Percentiles rank a stretch among this genome's conserved stretches.
Evolutionary conservation across 139 green algal genomes (phyloP).

Genomic region (Chlorella sp.): DNA sequence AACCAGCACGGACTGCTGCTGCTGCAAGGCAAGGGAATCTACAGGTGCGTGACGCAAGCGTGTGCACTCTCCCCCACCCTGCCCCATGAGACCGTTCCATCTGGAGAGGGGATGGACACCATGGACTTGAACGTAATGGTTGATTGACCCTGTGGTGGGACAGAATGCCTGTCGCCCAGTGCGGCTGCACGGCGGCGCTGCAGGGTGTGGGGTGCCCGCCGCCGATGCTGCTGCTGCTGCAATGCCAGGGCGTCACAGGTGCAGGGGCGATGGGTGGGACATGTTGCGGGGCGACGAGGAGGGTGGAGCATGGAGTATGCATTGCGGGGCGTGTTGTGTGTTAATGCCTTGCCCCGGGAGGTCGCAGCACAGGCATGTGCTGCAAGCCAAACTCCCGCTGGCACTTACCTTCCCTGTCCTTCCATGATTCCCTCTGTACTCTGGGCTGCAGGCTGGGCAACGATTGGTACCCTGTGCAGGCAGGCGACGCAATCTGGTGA

Average conservation of each 20-base stretch:
- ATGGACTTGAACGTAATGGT: too few species aligned
- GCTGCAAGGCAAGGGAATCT: slow-evolving; percentile 93
- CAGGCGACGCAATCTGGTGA: slow-evolving; percentile 34
- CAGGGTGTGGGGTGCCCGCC: too few species aligned
- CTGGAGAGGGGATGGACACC: too few species aligned
- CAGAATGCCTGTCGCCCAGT: too few species aligned
- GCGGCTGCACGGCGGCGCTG: too few species aligned
- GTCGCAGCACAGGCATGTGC: not conserved
- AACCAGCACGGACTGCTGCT: slow-evolving; percentile 97
- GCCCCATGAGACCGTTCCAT: too few species aligned
- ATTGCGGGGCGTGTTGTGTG: not conserved
- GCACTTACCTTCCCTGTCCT: not conserved
- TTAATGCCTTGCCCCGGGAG: too few species aligned
- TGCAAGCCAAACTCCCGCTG: not conserved
- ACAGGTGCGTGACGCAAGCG: slow-evolving; percentile 50
- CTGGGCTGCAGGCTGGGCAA: slow-evolving; percentile 68
- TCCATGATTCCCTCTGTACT: not conserved
- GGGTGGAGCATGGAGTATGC: not conserved
- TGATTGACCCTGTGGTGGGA: too few species aligned
- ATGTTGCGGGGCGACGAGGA: not conserved
- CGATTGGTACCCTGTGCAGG: slow-evolving; percentile 81
- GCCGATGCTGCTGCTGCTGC: too few species aligned
- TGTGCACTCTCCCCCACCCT: too few species aligned
- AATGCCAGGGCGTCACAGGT: not conserved
- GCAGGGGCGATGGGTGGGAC: too few species aligned